Percentiles rank a stretch among this genome's conserved stretches.
Evolutionary conservation across 768 basidiomycete species (phyloP).

Genomic region (Piloderma croceum): DNA sequence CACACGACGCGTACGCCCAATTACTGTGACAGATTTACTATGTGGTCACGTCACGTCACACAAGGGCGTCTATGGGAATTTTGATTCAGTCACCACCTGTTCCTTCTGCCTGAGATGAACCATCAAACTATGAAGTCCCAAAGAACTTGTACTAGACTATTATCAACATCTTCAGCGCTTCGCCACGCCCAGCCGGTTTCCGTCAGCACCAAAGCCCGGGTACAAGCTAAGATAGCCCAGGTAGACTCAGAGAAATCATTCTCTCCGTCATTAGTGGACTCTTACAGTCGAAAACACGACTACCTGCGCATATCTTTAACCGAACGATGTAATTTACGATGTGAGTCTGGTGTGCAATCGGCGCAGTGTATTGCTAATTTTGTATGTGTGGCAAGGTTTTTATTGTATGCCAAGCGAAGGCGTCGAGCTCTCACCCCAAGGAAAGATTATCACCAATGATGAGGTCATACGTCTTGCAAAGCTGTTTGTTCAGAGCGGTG

Average conservation of each 20-base stretch:
- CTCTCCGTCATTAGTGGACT: constrained; percentile 56
- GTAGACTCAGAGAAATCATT: constrained; percentile 45
- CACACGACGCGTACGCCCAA: too few species aligned
- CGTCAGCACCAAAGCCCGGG: background rate
- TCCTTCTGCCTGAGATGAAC: too few species aligned
- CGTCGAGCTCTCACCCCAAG: constrained; percentile 63
- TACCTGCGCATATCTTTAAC: constrained; percentile 88
- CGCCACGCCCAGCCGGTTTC: background rate
- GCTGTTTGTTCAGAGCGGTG: constrained; percentile 76
- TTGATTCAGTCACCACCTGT: too few species aligned
- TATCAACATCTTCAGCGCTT: too few species aligned
- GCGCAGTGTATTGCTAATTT: background rate
- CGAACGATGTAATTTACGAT: constrained; percentile 83
- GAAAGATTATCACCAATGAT: constrained; percentile 65
- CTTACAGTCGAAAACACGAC: constrained; percentile 64
- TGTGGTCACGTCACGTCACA: too few species aligned
- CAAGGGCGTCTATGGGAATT: too few species aligned
- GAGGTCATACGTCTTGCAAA: constrained; percentile 69
- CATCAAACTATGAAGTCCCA: too few species aligned
- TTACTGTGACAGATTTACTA: too few species aligned
- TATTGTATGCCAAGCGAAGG: constrained; percentile 90
- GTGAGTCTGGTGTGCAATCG: constrained; percentile 33
- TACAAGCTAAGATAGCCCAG: constrained; percentile 41
- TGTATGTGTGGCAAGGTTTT: constrained; percentile 50
- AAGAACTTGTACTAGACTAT: too few species aligned